Evolutionary conservation across 805 yeast species (phyloP), one percentile per base, ranked within the genome.

Genomic region (Spathaspora arborariae): DNA sequence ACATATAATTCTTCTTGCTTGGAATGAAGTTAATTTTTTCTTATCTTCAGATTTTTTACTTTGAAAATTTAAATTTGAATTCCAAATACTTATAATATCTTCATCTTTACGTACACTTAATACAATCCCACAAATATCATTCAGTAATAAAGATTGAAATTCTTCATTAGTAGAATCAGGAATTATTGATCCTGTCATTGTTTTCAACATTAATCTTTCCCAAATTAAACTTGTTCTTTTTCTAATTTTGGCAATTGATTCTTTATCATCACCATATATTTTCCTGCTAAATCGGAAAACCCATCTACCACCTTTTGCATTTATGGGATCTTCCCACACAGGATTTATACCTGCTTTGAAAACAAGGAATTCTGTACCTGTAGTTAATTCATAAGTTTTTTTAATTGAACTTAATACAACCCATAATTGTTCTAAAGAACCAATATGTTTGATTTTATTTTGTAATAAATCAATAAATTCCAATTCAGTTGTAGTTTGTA

Each of bases 251-350:
- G 41, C 49, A 10, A 56, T 47, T 19, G 50, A 45, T 18, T 20
- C 51, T 45, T 42, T 49, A 37, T 40, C 54, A 46, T 33, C 46
- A 10, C 37, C 46, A 22, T 26, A 22, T 15, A 20, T 22, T 21
- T 45, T 44, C 41, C 48, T 39, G 55, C 65, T 61, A 53, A 80
- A 73, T 51, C 81, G 67, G 53, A 80, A 75, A 16, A 78, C 72
- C 85, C 85, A 81, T 53, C 85, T 66, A 2, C 88, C 87, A 33
- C 87, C 87, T 44, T 70, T 66, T 49, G 74, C 63, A 57, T 82
- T 82, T 42, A 72, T 66, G 7, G 83, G 82, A 56, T 82, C 86
- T 57, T 82, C 86, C 86, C 88, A 82, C 42, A 80, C 76, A 9
- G 88, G 88, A 52, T 77, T 76, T 33, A 81, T 72, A 2, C 84